phyloP scores from a whole-genome alignment of 2,329 filamentous ascomycete genomes.

The Colletotrichum brevisporum region DNA sequence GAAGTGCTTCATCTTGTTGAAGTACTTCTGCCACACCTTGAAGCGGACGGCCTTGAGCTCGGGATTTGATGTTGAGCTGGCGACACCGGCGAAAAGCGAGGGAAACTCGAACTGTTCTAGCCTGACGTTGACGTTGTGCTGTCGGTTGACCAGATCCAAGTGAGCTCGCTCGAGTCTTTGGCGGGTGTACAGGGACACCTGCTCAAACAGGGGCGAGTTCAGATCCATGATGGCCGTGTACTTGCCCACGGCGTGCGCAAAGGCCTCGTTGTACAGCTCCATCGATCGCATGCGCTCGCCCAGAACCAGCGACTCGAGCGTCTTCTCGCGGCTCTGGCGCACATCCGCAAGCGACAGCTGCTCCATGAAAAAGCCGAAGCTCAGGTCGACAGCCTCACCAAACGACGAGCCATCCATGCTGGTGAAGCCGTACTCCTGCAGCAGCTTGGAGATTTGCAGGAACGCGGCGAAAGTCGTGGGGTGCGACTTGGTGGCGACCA shows the following conservation, averaged over 20 bases:
- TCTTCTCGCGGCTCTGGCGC: constrained; percentile 86
- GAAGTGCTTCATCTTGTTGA: constrained; percentile 81
- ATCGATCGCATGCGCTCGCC: constrained; percentile 88
- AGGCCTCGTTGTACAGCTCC: constrained; percentile 90
- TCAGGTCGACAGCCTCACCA: constrained; percentile 72
- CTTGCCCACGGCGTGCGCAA: constrained; percentile 91
- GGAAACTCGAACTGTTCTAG: constrained; percentile 94
- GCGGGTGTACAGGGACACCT: constrained; percentile 79
- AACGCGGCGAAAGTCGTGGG: constrained; percentile 69
- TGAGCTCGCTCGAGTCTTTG: constrained; percentile 87
- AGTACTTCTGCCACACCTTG: constrained; percentile 85
- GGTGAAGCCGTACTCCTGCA: constrained; percentile 71
- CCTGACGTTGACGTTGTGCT: constrained; percentile 78
- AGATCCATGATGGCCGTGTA: constrained; percentile 79
- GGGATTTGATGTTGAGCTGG: constrained; percentile 82
- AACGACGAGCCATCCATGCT: constrained; percentile 70
- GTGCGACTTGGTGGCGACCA: constrained; percentile 69
- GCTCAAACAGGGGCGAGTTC: constrained; percentile 76
- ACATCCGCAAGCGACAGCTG: constrained; percentile 85
- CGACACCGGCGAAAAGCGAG: constrained; percentile 88
- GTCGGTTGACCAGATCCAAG: constrained; percentile 82
- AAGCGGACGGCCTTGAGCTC: constrained; percentile 87
- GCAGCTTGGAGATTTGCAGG: constrained; percentile 65
- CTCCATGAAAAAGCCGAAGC: constrained; percentile 82
- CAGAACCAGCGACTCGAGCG: constrained; percentile 88